phyloP scores from a whole-genome alignment of 2,329 filamentous ascomycete species.

The Xylariaceae sp. region DNA sequence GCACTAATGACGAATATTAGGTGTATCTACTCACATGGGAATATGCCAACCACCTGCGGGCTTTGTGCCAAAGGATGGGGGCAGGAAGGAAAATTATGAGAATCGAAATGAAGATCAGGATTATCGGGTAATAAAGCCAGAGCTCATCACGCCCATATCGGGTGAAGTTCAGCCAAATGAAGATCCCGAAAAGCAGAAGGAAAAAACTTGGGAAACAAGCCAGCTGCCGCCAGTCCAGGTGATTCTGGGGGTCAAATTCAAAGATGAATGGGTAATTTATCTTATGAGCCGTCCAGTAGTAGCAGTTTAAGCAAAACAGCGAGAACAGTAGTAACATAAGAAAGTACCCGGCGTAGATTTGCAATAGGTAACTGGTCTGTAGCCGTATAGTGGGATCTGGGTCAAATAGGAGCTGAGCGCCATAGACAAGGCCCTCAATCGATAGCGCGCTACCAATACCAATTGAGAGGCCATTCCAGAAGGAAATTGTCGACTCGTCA shows the following conservation, averaged over 20 bases:
- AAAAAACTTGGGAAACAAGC: conserved; percentile 84
- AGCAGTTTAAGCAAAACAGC: conserved; percentile 82
- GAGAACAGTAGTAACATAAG: conserved; percentile 74
- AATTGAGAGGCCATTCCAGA: conserved; percentile 61
- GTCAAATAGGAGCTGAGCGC: conserved; percentile 48
- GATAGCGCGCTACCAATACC: conserved; percentile 64
- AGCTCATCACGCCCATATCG: conserved; percentile 60
- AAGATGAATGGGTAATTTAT: conserved; percentile 98
- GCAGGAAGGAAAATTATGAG: conserved; percentile 71
- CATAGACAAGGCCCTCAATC: conserved; percentile 62
- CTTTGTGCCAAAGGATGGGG: conserved; percentile 68
- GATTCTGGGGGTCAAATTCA: conserved; percentile 84
- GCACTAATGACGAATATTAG: neutral
- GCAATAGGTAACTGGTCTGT: conserved; percentile 66
- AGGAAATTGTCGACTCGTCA: conserved; percentile 55
- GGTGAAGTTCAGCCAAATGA: conserved; percentile 86
- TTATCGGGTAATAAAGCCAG: conserved; percentile 81
- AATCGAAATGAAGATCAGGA: conserved; percentile 67
- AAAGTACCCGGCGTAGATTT: conserved; percentile 93
- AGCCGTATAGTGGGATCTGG: conserved; percentile 45
- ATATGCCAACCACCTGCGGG: conserved; percentile 80
- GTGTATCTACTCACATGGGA: conserved; percentile 64
- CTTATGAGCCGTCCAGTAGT: conserved; percentile 75
- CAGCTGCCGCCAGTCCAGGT: conserved; percentile 85
- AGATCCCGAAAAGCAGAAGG: conserved; percentile 69